These are phyloP conservation scores for Aschersonia sp. DNA, from an alignment of 2,329 filamentous ascomycete species.

Conservation along the genomic window DNA sequence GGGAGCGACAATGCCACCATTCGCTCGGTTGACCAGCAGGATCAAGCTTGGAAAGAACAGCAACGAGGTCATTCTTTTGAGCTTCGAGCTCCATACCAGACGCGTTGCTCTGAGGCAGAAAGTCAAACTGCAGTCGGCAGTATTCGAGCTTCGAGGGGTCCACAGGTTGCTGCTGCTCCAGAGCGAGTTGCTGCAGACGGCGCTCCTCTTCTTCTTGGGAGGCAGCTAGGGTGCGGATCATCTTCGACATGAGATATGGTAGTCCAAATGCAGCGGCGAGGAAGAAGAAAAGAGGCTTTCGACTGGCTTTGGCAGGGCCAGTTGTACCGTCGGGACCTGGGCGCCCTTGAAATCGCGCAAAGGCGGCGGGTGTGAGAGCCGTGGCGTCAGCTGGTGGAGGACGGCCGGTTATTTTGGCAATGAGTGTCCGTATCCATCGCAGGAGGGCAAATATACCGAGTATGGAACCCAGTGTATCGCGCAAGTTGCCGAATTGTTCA, in stretches of 20 bases:
- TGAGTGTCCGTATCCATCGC: conserved; percentile 81
- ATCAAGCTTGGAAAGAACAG: conserved; percentile 83
- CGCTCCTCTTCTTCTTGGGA: conserved; percentile 73
- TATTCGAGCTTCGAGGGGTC: conserved; percentile 92
- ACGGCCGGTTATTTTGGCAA: conserved; percentile 86
- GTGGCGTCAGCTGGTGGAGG: conserved; percentile 79
- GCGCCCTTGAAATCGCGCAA: conserved; percentile 75
- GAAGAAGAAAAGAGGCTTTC: conserved; percentile 95
- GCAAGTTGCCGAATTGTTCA: conserved; percentile 88
- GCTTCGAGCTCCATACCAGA: conserved; percentile 71
- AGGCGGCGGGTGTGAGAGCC: conserved; percentile 77
- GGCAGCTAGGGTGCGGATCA: conserved; percentile 73
- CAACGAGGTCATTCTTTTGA: conserved; percentile 90
- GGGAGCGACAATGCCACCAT: conserved; percentile 91
- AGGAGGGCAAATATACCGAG: conserved; percentile 92
- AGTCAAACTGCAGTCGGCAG: conserved; percentile 90
- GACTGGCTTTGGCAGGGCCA: conserved; percentile 59
- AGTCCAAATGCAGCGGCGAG: conserved; percentile 86
- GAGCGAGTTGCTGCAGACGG: conserved; percentile 34
- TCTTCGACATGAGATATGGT: conserved; percentile 92
- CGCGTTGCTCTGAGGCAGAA: conserved; percentile 58
- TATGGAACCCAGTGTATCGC: conserved; percentile 84
- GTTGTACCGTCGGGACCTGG: conserved; percentile 47
- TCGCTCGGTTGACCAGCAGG: conserved; percentile 84
- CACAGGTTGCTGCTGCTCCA: conserved; percentile 40